Percentiles rank a stretch among this genome's conserved stretches.
Conservation (phyloP, 768 basidiomycete genomes). For the Leccinum fibrillosum region DNA sequence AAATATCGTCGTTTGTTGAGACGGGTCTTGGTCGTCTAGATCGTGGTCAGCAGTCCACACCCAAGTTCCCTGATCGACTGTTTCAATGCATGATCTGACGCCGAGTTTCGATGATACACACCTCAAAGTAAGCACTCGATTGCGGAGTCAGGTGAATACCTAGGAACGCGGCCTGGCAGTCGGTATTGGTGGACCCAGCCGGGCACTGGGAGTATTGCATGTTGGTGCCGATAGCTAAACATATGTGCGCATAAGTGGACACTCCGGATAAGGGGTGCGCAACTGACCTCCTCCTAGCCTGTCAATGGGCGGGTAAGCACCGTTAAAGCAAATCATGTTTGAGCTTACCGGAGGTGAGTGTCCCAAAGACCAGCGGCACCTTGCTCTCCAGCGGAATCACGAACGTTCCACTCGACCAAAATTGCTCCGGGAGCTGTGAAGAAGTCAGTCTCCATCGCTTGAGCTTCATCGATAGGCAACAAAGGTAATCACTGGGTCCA, state of each 20-base stretch:
- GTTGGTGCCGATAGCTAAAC: slow-evolving; percentile 50
- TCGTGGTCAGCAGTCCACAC: slow-evolving; percentile 77
- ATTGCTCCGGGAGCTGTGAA: slow-evolving; percentile 42
- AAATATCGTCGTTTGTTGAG: slow-evolving; percentile 51
- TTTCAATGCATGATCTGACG: background rate
- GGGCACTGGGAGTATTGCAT: slow-evolving; percentile 44
- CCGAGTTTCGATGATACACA: slow-evolving; percentile 14
- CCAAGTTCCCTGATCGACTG: slow-evolving; percentile 57
- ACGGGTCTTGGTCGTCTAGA: slow-evolving; percentile 45
- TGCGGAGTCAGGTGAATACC: slow-evolving; percentile 54
- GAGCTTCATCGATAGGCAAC: background rate
- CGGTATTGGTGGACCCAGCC: slow-evolving; percentile 36
- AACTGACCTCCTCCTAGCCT: slow-evolving; percentile 29
- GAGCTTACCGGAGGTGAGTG: slow-evolving; percentile 34
- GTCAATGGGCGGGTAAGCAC: background rate
- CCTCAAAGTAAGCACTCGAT: slow-evolving; percentile 64
- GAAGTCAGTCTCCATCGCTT: background rate
- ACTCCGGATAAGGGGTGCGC: background rate
- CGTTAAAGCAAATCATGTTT: background rate
- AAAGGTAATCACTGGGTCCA: slow-evolving; percentile 37
- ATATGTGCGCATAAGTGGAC: too few species aligned
- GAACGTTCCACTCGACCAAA: slow-evolving; percentile 59
- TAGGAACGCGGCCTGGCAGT: slow-evolving; percentile 64
- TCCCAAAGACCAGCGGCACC: slow-evolving; percentile 56
- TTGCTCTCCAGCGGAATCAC: slow-evolving; percentile 48